Evolutionary conservation across 2,329 filamentous ascomycete genomes (phyloP), one percentile per base, ranked within the genome.

Genomic region (Lithohypha guttulata): DNA sequence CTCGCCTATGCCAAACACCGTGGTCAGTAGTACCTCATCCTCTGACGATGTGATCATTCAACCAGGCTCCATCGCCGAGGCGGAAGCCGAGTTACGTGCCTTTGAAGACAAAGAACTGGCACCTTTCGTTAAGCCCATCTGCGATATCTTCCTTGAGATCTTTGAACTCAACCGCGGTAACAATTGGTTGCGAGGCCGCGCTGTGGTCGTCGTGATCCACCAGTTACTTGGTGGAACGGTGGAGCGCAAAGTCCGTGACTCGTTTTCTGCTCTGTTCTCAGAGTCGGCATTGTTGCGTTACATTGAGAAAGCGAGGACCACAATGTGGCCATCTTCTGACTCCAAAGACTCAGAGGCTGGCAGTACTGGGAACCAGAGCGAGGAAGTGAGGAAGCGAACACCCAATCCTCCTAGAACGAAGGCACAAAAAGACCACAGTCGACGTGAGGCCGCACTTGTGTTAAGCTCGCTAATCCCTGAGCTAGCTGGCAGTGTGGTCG

Each of bases 121-220:
- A 55, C 91, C 91, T 1, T 96, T 98, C 54, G 91, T 98, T 53
- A 98, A 95, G 58, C 93, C 91, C 3, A 95, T 98, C 45, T 95
- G 87, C 60, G 91, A 98, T 59, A 79, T 98, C 44, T 98, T 98
- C 62, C 73, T 98, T 11, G 91, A 98, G 57, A 76, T 86, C 0
- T 98, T 98, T 55, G 87, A 94, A 55, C 72, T 98, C 26, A 93
- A 95, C 59, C 79, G 81, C 44, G 87, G 89, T 27, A 95, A 93
- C 61, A 96, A 93, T 59, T 98, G 91, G 93, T 75, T 98, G 3
- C 82, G 93, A 27, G 93, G 91, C 1, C 79, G 91, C 15, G 91
- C 91, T 0, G 91, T 96, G 1, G 89, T 98, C 3, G 86, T 98
- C 7, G 89, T 98, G 2, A 70, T 98, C 14, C 91, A 98, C 56